A percentile compares a stretch with the other conserved stretches of the same genome.
Conservation (phyloP, 192 early-diverging fungal species). For the Geranomyces variabilis region DNA sequence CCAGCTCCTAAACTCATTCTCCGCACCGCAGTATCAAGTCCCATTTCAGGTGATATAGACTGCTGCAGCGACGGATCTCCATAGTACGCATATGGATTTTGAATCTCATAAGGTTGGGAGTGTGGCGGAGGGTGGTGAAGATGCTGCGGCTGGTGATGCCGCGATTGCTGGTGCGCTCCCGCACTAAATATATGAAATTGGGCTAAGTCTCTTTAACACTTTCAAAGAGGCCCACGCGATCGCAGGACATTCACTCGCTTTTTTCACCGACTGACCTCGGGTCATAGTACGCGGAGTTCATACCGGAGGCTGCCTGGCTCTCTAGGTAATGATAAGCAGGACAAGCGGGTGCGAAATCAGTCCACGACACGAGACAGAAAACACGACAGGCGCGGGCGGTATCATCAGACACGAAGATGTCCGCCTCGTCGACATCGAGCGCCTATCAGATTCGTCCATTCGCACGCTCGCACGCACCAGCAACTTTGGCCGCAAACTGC, state of each 20-base stretch:
- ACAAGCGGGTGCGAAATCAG: too few species aligned
- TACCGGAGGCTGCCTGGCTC: too few species aligned
- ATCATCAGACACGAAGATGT: too few species aligned
- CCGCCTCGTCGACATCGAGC: too few species aligned
- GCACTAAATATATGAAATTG: too few species aligned
- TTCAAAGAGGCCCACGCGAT: too few species aligned
- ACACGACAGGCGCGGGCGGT: too few species aligned
- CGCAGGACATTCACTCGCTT: too few species aligned
- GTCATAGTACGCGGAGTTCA: background rate
- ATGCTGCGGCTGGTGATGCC: constrained; percentile 8
- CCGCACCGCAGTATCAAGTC: background rate
- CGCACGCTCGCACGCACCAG: constrained; percentile 7
- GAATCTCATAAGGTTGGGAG: background rate
- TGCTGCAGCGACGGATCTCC: background rate
- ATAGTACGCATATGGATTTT: constrained; percentile 13
- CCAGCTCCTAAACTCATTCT: background rate
- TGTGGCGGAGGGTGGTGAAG: background rate
- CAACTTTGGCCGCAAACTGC: constrained; percentile 13
- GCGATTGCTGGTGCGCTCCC: background rate
- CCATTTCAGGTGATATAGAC: background rate
- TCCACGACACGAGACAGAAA: too few species aligned
- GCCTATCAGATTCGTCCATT: too few species aligned
- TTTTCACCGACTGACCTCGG: background rate
- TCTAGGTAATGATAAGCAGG: too few species aligned
- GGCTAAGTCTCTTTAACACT: too few species aligned